Percentiles rank a stretch among this genome's conserved stretches.
Conservation (phyloP, 192 early-diverging fungal species). For the Lunasporangiospora selenospora region DNA sequence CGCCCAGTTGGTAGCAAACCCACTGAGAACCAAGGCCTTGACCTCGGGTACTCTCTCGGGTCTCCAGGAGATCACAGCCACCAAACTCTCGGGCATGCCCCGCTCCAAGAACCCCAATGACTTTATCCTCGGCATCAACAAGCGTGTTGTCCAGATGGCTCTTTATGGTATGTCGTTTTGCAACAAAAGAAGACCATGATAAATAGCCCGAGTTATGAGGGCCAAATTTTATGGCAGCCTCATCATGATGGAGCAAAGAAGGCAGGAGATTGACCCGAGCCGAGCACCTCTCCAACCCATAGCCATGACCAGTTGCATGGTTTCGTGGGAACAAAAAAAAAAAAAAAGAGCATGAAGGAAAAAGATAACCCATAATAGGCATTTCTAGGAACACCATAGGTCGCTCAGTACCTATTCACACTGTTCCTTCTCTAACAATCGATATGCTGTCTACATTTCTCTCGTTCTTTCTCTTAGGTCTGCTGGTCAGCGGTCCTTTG, state of each 20-base stretch:
- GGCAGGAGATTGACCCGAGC: not conserved
- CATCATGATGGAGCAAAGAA: not conserved
- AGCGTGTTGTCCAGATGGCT: slow-evolving; percentile 80
- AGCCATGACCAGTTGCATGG: too few species aligned
- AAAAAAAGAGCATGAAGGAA: too few species aligned
- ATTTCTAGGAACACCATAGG: too few species aligned
- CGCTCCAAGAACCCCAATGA: slow-evolving; percentile 51
- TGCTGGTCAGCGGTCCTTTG: slow-evolving; percentile 83
- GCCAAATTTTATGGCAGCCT: not conserved
- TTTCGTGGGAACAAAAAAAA: too few species aligned
- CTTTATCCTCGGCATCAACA: slow-evolving; percentile 58
- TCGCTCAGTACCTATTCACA: too few species aligned
- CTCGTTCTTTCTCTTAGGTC: slow-evolving; percentile 50
- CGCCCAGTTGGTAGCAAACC: slow-evolving; percentile 63
- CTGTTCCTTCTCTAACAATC: too few species aligned
- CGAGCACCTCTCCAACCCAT: too few species aligned
- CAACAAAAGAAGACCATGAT: slow-evolving; percentile 5
- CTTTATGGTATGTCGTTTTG: slow-evolving; percentile 64
- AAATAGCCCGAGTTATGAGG: not conserved
- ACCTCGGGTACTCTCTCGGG: slow-evolving; percentile 78
- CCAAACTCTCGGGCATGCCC: slow-evolving; percentile 59
- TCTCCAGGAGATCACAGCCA: slow-evolving; percentile 81
- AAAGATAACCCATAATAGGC: too few species aligned
- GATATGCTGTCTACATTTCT: too few species aligned
- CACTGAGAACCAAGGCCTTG: slow-evolving; percentile 81